Conservation (phyloP, 495 filamentous ascomycete species). For the Massariosphaeria phaeospora region DNA sequence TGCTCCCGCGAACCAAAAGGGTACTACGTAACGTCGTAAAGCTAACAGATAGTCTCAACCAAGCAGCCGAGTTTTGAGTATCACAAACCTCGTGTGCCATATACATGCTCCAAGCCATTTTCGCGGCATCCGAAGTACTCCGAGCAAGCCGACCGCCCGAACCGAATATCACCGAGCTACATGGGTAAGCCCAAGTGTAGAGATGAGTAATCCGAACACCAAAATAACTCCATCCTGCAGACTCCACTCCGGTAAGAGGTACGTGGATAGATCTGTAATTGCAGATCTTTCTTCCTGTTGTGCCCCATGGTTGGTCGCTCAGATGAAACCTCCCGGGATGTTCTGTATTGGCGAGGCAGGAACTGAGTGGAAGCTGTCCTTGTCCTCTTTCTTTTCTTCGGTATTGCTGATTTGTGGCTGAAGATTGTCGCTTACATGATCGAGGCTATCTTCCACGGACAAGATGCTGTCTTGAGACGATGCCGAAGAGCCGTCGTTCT, state of each 20-base stretch:
- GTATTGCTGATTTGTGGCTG: slow-evolving; percentile 14
- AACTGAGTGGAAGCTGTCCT: slow-evolving; percentile 21
- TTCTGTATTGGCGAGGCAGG: slow-evolving; percentile 21
- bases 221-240: no score
- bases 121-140: slow-evolving; percentile 6
- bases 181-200: no score
- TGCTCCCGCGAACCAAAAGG: no score
- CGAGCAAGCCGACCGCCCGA: not conserved
- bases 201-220: no score
- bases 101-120: no score
- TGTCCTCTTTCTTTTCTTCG: slow-evolving; percentile 8
- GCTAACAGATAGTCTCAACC: no score
- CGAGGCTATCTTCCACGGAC: slow-evolving; percentile 24
- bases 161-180: no score
- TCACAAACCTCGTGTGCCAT: no score
- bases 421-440: slow-evolving; percentile 18
- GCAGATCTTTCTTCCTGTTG: not conserved
- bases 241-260: no score
- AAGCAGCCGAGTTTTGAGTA: no score
- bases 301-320: not conserved
- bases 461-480: slow-evolving; percentile 26
- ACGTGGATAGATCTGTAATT: no score
- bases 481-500: slow-evolving; percentile 22
- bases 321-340: slow-evolving; percentile 29
- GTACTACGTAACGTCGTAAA: no score